Base-by-base conservation (phyloP, 2,329 filamentous ascomycete genomes). In the Trichoderma sp. region DNA sequence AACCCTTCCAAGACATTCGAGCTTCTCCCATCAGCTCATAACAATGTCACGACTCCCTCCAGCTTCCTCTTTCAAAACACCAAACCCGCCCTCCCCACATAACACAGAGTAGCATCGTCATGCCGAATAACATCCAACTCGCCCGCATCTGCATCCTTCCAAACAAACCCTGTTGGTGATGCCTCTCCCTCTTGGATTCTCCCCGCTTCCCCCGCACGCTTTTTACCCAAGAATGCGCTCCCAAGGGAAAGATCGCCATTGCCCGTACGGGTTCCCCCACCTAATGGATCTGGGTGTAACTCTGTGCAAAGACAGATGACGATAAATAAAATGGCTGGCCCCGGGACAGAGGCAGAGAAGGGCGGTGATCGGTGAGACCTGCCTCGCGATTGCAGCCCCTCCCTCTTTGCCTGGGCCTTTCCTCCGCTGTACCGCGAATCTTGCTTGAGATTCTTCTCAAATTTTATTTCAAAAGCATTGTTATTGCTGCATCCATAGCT, bases 121-220 rank as follows among this genome's bases (percentile, higher is more conserved):
- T 58, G 39, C 66, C 39, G 66, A n/a, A 68, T 68, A 50, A n/a
- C 66, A 26, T 67, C 64, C 58, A 68, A 61, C 28, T 47, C 66
- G 39, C 66, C 66, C 39, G 39, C 39, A 43, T 43, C 15, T 4
- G 20, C 13, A 36, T 39, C 55, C n/a, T 26, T 61, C 36, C 32
- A 57, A 67, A 36, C 28, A 43, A n/a, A 30, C 23, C 36, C 43
- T 30, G 66, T 68, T 61, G 55, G 66, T 47, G 57, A 68, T 68
- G 55, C 39, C 39, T 50, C 57, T 50, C 55, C 23, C 57, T 17
- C 13, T 59, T 59, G 34, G 32, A 26, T 50, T 59, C 50, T 39
- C 55, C 69, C 69, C 69, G 62, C 34, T 66, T 71, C 65, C 70
- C 69, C 70, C 70, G 70, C 70, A 71, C 64, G 57, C 55, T 58